phyloP scores from a whole-genome alignment of 306 rosid species.

The Leucaena leucocephala region DNA sequence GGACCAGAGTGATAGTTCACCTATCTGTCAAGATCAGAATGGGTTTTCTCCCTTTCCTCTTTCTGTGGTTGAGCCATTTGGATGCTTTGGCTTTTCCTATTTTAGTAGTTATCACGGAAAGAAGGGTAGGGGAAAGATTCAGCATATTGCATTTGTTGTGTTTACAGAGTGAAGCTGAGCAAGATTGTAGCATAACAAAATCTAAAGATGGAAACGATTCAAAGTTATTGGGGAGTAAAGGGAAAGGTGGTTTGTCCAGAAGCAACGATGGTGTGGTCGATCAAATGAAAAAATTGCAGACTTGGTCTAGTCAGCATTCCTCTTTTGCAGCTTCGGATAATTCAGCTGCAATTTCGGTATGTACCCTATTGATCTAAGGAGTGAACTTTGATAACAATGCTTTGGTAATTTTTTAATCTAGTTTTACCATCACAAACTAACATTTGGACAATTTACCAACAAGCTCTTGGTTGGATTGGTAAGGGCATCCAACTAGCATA shows the following conservation, averaged over 20 bases:
- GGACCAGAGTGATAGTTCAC: neutral
- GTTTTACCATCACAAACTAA: neutral
- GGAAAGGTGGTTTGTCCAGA: constrained; percentile 47
- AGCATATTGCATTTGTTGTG: constrained; percentile 33
- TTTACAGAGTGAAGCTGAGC: constrained; percentile 81
- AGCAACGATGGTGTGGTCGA: constrained; percentile 44
- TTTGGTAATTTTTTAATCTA: neutral
- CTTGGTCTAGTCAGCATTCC: constrained; percentile 64
- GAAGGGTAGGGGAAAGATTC: constrained; percentile 4
- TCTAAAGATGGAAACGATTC: constrained; percentile 38
- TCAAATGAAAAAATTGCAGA: constrained; percentile 44
- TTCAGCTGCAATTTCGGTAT: constrained; percentile 52
- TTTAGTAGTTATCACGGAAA: constrained; percentile 2
- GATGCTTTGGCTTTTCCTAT: neutral
- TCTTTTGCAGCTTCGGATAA: constrained; percentile 41
- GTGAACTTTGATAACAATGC: neutral
- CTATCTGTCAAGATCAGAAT: neutral
- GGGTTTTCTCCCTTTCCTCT: neutral
- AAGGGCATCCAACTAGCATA: too few relatives aligned
- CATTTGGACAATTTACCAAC: constrained; percentile 25
- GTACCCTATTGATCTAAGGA: constrained; percentile 25
- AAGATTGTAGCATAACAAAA: neutral
- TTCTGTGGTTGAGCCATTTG: neutral
- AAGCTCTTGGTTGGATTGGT: too few relatives aligned
- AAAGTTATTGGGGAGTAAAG: constrained; percentile 40